Evolutionary conservation across 78 protist species (phyloP), one percentile per base, ranked within the genome.

Genomic region (Dictyostelium firmibasis): DNA sequence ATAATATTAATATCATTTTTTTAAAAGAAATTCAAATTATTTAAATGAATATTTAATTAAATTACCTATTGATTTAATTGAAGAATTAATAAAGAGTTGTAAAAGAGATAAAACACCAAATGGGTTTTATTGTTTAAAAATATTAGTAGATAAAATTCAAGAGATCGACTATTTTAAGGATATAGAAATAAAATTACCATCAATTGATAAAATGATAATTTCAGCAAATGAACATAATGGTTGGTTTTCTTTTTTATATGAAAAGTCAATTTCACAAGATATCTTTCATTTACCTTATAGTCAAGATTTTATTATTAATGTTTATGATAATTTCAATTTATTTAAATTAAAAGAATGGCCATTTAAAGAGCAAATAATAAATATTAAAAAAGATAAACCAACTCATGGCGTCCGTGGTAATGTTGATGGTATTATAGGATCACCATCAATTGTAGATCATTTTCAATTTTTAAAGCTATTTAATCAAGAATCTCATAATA

Each of bases 211-310:
- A 38, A 13, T 87, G 7, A 57, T 87, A 4, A 87, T 43, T 1
- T 10, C 23, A 9, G 50, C 93, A 36, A 29, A n/a, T 38, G 47
- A 78, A 20, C 86, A 78, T 43, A 84, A 87, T 64, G 25, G 82
- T 78, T 87, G 85, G 85, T 87, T 78, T 78, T 72, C 93, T 27
- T 87, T 72, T 79, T 25, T 47, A 16, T 79, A 60, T 60, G 93
- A 87, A 79, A 87, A 87, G n/a, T 38, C 35, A 41, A 87, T 87
- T 2, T 60, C 81, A 13, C 93, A 87, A 29, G 70, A 77, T 79
- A 87, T 87, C 4, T 87, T 78, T 43, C 41, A 57, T 13, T 76
- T 84, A 33, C 33, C n/a, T 8, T 87, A 62, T 43, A 87, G 25
- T 82, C 35, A 50, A 3, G 47, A 47, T 31, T 78, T 62, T 43